A percentile compares a stretch with the other conserved stretches of the same genome.
Conservation (phyloP, 805 yeast genomes). For the Candida rishiriensis region DNA sequence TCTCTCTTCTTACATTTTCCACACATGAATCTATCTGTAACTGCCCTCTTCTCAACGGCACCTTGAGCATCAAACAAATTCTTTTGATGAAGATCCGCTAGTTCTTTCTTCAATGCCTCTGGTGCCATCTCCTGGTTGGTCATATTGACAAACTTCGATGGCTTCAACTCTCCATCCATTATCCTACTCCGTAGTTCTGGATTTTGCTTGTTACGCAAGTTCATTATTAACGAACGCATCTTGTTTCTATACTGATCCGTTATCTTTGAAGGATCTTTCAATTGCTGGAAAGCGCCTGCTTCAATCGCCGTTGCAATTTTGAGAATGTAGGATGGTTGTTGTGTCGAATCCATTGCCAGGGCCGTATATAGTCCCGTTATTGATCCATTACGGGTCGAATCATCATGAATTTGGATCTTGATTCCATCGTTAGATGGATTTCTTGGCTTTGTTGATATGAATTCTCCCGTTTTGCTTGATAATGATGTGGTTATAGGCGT, state of each 20-base stretch:
- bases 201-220: constrained; percentile 83
- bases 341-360: constrained; percentile 72
- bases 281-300: constrained; percentile 54
- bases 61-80: constrained; percentile 96
- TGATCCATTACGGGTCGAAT: constrained; percentile 79
- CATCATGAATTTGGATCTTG: constrained; percentile 61
- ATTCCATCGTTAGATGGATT: constrained; percentile 80
- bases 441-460: constrained; percentile 54
- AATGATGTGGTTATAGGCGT: constrained; percentile 6
- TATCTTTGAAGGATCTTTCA: constrained; percentile 53
- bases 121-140: constrained; percentile 95
- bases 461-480: constrained; percentile 30
- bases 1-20: constrained; percentile 97
- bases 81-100: constrained; percentile 80
- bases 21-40: constrained; percentile 94
- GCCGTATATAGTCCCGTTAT: constrained; percentile 84
- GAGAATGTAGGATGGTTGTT: constrained; percentile 47
- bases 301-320: constrained; percentile 69
- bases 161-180: constrained; percentile 58
- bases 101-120: constrained; percentile 77
- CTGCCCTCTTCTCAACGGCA: constrained; percentile 92
- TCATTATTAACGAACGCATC: constrained; percentile 81
- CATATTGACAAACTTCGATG: constrained; percentile 70
- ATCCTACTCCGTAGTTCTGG: constrained; percentile 75
- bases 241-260: constrained; percentile 70